phyloP scores from a whole-genome alignment of 2,329 filamentous ascomycete species.

The Sporothrix phasma region DNA sequence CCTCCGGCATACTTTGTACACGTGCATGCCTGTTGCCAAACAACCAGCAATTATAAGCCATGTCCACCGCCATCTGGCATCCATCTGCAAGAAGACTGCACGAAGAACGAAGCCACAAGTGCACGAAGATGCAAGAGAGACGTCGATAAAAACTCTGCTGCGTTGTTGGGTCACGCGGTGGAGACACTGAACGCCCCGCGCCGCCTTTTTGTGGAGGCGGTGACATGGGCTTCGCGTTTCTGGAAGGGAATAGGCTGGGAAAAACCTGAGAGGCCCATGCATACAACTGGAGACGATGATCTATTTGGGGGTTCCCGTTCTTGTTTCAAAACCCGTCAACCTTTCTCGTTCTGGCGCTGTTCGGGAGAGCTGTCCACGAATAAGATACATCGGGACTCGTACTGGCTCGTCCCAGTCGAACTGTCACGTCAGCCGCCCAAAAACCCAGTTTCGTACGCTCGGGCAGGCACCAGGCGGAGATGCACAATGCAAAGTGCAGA shows the following conservation, averaged over 20 bases:
- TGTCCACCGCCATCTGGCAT: no score
- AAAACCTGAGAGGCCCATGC: constrained; percentile 9
- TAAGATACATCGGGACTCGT: no score
- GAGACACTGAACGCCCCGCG: constrained; percentile 5
- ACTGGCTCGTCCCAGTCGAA: no score
- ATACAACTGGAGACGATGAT: constrained; percentile 6
- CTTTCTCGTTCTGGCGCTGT: neutral
- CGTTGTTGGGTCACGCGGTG: constrained; percentile 11
- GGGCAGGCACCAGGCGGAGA: neutral
- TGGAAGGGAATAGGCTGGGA: neutral
- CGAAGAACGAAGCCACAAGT: no score
- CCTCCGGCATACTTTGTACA: no score
- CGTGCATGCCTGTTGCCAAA: no score
- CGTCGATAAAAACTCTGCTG: constrained; percentile 7
- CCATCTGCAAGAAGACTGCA: neutral
- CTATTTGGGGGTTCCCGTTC: neutral
- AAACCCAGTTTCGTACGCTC: neutral
- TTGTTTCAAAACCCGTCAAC: neutral
- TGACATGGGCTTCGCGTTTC: neutral
- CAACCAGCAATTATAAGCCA: no score
- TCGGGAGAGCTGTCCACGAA: no score
- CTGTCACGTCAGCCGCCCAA: neutral
- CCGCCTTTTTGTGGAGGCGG: constrained; percentile 11
- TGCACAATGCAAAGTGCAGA: neutral
- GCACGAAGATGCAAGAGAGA: no score